Evolutionary conservation across 129 eudicot genomes (phyloP), one percentile per base, ranked within the genome.

Genomic region (Lactuca saligna): DNA sequence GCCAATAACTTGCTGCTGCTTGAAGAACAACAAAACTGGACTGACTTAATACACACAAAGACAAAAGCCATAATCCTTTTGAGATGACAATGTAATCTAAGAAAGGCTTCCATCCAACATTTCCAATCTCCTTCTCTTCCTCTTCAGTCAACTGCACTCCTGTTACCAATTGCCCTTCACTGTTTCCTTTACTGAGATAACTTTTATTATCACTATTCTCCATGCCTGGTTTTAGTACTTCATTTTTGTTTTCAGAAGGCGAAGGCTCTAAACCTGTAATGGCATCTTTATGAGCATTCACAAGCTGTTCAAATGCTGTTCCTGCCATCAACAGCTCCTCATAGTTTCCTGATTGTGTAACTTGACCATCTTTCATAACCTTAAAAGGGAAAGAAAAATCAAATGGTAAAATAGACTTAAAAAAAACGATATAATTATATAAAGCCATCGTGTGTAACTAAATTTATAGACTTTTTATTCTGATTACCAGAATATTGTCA

Each of bases 1-100:
- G 80, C 90, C 95, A 88, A 65, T 77, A 88, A 76, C 84, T 82
- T 61, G 95, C 85, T 34, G 86, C 81, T 65, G 95, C 85, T 53
- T 88, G 95, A 65, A 82, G 70, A 61, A 57, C 79, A 9, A 84
- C 78, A 66, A 85, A 88, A 53, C 83, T 67, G 12, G 41, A 10
- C 57, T 82, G 86, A 49, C 78, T 48, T 15, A 78, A 2, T 6
- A 80, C 60, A 65, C 74, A 71, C 1, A 42, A 71, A 54, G 16
- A 41, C 49, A 75, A 38, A 31, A 32, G 65, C 46, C 39, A 25
- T 6, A 50, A 54, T 66, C 90, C 86, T 56, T 88, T 72, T 13
- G 95, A 82, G 65, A 88, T 68, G 41, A 53, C 41, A 10, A 88
- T 16, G 55, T 88, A 88, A 75, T 88, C 90, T 29, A 71, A 34